Base-by-base conservation (phyloP, 306 rosid genomes). In the Castanea mollissima region DNA sequence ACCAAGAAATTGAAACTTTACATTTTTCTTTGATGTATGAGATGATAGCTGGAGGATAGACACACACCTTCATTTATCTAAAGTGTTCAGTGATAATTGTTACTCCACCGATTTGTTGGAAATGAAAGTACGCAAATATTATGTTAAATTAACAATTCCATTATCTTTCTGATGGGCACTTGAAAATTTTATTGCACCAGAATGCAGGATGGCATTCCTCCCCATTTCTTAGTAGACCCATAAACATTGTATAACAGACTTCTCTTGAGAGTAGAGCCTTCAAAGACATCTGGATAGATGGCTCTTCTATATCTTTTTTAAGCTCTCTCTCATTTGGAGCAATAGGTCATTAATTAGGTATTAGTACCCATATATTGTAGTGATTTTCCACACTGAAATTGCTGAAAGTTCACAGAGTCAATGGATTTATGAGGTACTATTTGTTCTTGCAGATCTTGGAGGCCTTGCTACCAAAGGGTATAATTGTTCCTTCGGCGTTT, bases 401-500 rank as follows among this genome's bases (percentile, higher is more conserved):
- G 69, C 70, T 60, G 10, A 3, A 8, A 25, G 19, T 64, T 82
- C 49, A 46, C 81, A 41, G 46, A 55, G 54, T 73, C 72, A 70
- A 32, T 8, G 59, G 34, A 85, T 55, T 55, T 55, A 55, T 5
- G 69, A 23, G 25, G 46, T 77, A 60, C 74, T 52, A 41, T 57
- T 74, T 80, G 35, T 68, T 76, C 79, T 86, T 89, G 78, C 92
- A 95, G 99, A 82, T 90, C 73, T 85, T 95, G 89, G 94, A 90
- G 86, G 86, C 83, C 69, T 73, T 91, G 88, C 92, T 95, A 46
- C 99, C 99, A 3, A 81, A 88, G 84, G 94, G 85, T 75, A 76
- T 90, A 85, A 74, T 89, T 77, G 77, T 90, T 82, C 99, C 98
- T 62, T 89, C 98, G 15, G 82, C 93, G 78, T 92, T 92, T 76